Evolutionary conservation across 2,329 filamentous ascomycete species (phyloP), one percentile per base, ranked within the genome.

Genomic region (Botrytis porri): DNA sequence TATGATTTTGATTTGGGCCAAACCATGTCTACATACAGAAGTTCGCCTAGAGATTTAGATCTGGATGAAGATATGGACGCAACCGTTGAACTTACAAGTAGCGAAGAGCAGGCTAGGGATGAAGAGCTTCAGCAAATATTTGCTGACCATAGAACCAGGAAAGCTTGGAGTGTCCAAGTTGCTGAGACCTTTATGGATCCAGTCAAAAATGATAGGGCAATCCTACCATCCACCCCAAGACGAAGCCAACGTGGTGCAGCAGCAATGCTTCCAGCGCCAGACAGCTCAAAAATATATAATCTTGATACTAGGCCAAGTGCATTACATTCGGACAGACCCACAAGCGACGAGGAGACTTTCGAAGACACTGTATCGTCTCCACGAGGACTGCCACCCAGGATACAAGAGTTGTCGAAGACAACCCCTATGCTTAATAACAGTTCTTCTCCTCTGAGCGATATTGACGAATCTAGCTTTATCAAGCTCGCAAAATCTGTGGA

Each of bases 221-320:
- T 43, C 12, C 35, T 59, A 20, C 57, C 73, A 41, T 69, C 64
- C 14, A 76, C 75, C 39, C 74, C 76, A 35, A 51, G 62, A 39
- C 60, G 73, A 54, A 22, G 69, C 39, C 57, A 25, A 60, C 37
- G 66, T 71, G 18, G 18, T 67, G 22, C 14, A 22, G 48, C 64
- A 32, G 22, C 39, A 32, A 64, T 20, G 32, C 64, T 73, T 22
- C 70, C 74, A 51, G 61, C 54, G 7, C 67, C 67, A 16, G 73
- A 64, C 32, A 75, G 75, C 43, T 72, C 73, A 22, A 61, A 43
- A 35, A 8, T 51, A 20, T 57, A 72, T 32, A 87, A 85, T 76
- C 82, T 86, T 57, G 86, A 88, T 78, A 86, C 85, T 20, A 82
- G 81, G 61, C 84, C 82, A 48, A 87, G 84, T 71, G 85, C 84